Conservation (phyloP, 495 filamentous ascomycete species). For the Aspergillus saccharolyticus region DNA sequence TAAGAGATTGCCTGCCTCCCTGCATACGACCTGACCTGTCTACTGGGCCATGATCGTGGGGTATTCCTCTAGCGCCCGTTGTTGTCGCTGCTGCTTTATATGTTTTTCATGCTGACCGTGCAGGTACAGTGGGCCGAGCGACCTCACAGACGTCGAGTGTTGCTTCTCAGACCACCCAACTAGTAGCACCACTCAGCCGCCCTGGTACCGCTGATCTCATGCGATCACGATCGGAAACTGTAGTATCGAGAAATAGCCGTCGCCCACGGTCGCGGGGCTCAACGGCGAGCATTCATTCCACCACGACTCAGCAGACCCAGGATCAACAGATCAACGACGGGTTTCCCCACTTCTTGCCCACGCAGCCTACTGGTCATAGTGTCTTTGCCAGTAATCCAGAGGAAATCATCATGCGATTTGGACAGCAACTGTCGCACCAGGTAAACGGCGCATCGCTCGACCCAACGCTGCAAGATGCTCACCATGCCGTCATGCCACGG, state of each 20-base stretch:
- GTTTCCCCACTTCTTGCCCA: slow-evolving; percentile 46
- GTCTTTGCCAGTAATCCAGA: slow-evolving; percentile 51
- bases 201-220: slow-evolving; percentile 43
- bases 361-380: slow-evolving; percentile 50
- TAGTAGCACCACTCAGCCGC: slow-evolving; percentile 36
- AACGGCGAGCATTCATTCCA: slow-evolving; percentile 74
- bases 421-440: slow-evolving; percentile 52
- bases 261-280: slow-evolving; percentile 75
- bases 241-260: slow-evolving; percentile 55
- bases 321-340: slow-evolving; percentile 53
- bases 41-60: slow-evolving; percentile 5
- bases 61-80: neutral
- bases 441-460: slow-evolving; percentile 49
- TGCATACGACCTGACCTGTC: slow-evolving; percentile 4
- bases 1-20: slow-evolving; percentile 18
- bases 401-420: slow-evolving; percentile 58
- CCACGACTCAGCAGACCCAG: slow-evolving; percentile 59
- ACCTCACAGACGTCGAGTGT: slow-evolving; percentile 28
- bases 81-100: neutral
- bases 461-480: slow-evolving; percentile 45
- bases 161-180: slow-evolving; percentile 36
- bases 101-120: slow-evolving; percentile 13
- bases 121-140: slow-evolving; percentile 21
- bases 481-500: slow-evolving; percentile 42
- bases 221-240: slow-evolving; percentile 56